Evolutionary conservation across 805 yeast genomes (phyloP), one percentile per base, ranked within the genome.

Genomic region (Wickerhamomyces mucosus): DNA sequence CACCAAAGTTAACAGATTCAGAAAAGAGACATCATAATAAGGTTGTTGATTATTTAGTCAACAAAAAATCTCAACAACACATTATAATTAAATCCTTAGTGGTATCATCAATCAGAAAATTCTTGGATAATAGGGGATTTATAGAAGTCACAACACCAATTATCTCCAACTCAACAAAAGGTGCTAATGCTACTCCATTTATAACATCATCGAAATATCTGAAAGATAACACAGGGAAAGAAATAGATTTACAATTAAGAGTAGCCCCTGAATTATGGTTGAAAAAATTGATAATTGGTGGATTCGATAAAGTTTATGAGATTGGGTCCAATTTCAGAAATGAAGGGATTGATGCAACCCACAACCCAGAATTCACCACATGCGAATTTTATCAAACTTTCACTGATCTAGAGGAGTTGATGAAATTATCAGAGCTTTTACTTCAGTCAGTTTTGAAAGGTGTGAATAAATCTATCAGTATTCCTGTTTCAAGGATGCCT

Each of bases 241-340:
- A 39, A 3, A 31, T 46, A 2, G 58, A 59, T 10, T 55, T 85
- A 7, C 77, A 72, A 33, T 54, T 92, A 27, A 60, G 98, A 26
- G 89, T 92, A 3, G 96, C 98, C 0, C 98, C 98, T 0, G 98
- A 89, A 48, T 58, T 92, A 23, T 92, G 96, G 96, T 66, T 92
- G 34, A 92, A 92, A 50, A 69, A 81, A 41, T 57, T 92, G 31
- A 70, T 86, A 3, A 75, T 89, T 21, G 68, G 83, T 7, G 98
- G 98, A 2, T 74, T 88, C 46, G 94, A 88, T 43, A 74, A 71
- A 42, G 78, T 92, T 3, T 92, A 72, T 54, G 97, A 92, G 48
- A 72, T 92, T 32, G 96, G 96, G 1, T 67, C 71, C 32, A 76
- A 67, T 28, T 92, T 88, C 55, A 65, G 98, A 45, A 92, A 92